These are phyloP conservation scores for Nothopassalora personata DNA, from an alignment of 2,329 filamentous ascomycete species.

Conservation along the genomic window DNA sequence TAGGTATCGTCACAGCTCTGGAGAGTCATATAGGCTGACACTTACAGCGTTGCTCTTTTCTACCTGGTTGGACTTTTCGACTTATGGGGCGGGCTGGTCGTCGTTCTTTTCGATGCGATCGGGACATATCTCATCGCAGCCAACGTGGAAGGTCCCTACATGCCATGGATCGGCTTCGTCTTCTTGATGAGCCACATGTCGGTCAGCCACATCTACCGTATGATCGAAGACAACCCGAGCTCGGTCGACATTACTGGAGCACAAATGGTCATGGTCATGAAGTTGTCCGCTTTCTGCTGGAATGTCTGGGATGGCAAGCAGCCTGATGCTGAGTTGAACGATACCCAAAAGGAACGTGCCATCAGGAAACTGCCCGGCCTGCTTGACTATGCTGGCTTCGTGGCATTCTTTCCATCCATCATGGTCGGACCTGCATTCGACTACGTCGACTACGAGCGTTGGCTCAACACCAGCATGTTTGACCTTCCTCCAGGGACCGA, in stretches of 20 bases:
- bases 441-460: slow-evolving; percentile 84
- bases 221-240: slow-evolving; percentile 61
- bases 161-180: slow-evolving; percentile 95
- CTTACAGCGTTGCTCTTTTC: slow-evolving; percentile 67
- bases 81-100: slow-evolving; percentile 77
- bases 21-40: slow-evolving; percentile 5
- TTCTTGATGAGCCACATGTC: slow-evolving; percentile 97
- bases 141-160: slow-evolving; percentile 79
- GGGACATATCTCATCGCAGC: slow-evolving; percentile 79
- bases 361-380: slow-evolving; percentile 68
- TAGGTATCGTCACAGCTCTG: slow-evolving; percentile 33
- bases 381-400: slow-evolving; percentile 81
- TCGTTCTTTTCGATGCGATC: slow-evolving; percentile 70
- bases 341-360: slow-evolving; percentile 77
- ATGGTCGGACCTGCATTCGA: slow-evolving; percentile 91
- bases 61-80: slow-evolving; percentile 92
- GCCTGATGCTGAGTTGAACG: slow-evolving; percentile 71
- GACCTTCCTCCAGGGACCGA: slow-evolving; percentile 76
- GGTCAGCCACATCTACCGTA: slow-evolving; percentile 77
- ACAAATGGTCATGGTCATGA: slow-evolving; percentile 99
- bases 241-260: slow-evolving; percentile 83
- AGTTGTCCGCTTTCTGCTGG: slow-evolving; percentile 94
- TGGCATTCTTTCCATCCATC: slow-evolving; percentile 89
- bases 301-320: slow-evolving; percentile 90
- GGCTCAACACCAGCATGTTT: slow-evolving; percentile 94